Percentiles rank a stretch among this genome's conserved stretches.
These are phyloP conservation scores for Aspergillus nidulans DNA, from an alignment of 495 filamentous ascomycete species.

Conservation along the genomic window DNA sequence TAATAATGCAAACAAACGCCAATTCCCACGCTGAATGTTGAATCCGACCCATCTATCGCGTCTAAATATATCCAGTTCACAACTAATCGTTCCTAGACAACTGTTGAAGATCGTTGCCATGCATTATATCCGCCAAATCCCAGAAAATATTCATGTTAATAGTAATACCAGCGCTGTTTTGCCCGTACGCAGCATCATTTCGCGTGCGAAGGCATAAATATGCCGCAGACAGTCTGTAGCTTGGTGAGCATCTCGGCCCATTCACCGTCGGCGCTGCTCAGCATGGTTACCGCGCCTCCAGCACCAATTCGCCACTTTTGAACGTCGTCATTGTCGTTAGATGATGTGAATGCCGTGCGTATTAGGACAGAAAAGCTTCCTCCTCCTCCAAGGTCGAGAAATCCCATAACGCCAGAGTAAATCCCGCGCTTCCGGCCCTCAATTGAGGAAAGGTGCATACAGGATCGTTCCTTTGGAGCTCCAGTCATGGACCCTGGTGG, in stretches of 20 bases:
- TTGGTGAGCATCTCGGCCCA: constrained; percentile 91
- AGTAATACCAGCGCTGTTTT: not conserved
- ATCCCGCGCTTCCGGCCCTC: constrained; percentile 67
- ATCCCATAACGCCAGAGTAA: constrained; percentile 87
- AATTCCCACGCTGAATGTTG: constrained; percentile 33
- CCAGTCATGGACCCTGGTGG: constrained; percentile 95
- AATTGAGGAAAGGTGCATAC: constrained; percentile 68
- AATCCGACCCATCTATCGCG: constrained; percentile 20
- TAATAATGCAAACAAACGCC: constrained; percentile 9
- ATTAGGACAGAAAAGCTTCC: constrained; percentile 90
- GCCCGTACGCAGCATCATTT: not conserved
- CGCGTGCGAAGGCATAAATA: constrained; percentile 30
- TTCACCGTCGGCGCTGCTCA: constrained; percentile 74
- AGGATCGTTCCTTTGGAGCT: constrained; percentile 85
- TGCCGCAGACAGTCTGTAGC: constrained; percentile 59
- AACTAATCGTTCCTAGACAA: constrained; percentile 9
- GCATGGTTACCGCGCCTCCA: constrained; percentile 79
- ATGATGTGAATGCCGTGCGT: constrained; percentile 63
- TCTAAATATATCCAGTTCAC: not conserved
- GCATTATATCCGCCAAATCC: constrained; percentile 1
- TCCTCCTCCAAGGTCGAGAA: constrained; percentile 76
- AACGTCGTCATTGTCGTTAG: constrained; percentile 48
- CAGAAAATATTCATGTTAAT: not conserved
- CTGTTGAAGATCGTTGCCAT: constrained; percentile 30
- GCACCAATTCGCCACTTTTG: constrained; percentile 80